A percentile compares a stretch with the other conserved stretches of the same genome.
Evolutionary conservation across 1,139 yeast genomes (phyloP).

Genomic region (Pichia sp.): DNA sequence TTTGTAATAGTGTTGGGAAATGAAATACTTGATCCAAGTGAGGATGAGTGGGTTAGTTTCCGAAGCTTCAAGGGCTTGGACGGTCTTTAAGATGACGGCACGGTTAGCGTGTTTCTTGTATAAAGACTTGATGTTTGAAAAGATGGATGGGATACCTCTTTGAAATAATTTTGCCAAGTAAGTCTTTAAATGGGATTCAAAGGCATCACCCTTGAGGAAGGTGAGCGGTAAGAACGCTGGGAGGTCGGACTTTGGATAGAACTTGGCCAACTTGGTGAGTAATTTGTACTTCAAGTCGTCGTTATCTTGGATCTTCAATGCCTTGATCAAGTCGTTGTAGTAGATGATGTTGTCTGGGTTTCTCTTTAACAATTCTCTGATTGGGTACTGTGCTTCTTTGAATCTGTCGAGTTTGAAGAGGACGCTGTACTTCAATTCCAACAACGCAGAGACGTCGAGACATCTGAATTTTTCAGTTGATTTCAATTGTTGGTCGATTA

Average conservation of each 20-base stretch:
- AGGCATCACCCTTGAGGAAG: conserved; percentile 59
- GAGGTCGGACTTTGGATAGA: conserved; percentile 85
- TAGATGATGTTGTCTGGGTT: conserved; percentile 80
- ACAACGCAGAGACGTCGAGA: conserved; percentile 26
- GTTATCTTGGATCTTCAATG: conserved; percentile 44
- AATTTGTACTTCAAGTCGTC: conserved; percentile 47
- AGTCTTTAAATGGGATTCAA: conserved; percentile 41
- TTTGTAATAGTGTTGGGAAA: conserved; percentile 76
- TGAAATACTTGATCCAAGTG: conserved; percentile 78
- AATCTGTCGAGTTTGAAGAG: conserved; percentile 36
- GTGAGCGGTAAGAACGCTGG: conserved; percentile 76
- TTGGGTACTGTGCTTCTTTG: conserved; percentile 66
- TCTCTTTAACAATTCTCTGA: conserved; percentile 71
- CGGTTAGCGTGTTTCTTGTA: conserved; percentile 54
- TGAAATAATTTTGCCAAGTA: conserved; percentile 64
- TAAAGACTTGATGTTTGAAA: conserved; percentile 80
- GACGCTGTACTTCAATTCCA: conserved; percentile 69
- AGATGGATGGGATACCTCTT: conserved; percentile 89
- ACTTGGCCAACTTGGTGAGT: conserved; percentile 60
- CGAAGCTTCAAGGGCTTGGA: conserved; percentile 41
- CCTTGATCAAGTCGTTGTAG: conserved; percentile 62
- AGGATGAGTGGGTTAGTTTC: conserved; percentile 48
- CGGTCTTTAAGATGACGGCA: conserved; percentile 51
- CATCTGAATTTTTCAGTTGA: conserved; percentile 17
- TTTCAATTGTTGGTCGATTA: conserved; percentile 42